Base-by-base conservation (phyloP, 2,329 filamentous ascomycete genomes). In the Thelonectria olida region DNA sequence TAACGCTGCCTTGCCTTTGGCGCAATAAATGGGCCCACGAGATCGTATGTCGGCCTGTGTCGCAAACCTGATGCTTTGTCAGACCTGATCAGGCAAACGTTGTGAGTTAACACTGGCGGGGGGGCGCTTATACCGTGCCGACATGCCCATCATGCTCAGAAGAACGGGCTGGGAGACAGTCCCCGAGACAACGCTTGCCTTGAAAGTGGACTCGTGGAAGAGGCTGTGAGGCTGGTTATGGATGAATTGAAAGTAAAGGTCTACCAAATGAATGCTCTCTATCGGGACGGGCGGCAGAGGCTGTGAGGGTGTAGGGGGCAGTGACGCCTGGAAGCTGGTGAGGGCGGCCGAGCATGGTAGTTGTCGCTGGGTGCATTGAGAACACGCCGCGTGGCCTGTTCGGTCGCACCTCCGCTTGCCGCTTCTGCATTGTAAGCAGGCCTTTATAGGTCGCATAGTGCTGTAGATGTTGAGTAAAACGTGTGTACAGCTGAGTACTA, bases 191-290 rank as follows among this genome's bases (percentile, higher is more conserved):
- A 65, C 68, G 10, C 62, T 66, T 3, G 19, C 41, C 15, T 66
- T 66, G 2, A 70, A 70, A 0, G 60, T 63, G 1, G 66, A 17
- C 5, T 65, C 62, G 9, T 70, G 68, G 9, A 70, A 70, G 5
- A 70, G 23, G 3, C 62, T 70, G 22, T 70, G 68, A n/a, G 68
- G 68, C 4, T 67, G 66, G 7, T 70, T 54, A 17, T 70, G 68
- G 0, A 70, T 67, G 13, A 63, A 70, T 0, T 36, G 49, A 49
- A 70, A 70, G 48, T 70, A 70, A 1, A 70, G 47, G 27, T 67
- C 58, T 1, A 70, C 65, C 10, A 70, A 34, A 7, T 67, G 49
- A 0, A 62, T 34, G 0, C 7, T 36, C 7, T 69, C 67, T 5
- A n/a, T 1, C 5, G 23, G 13, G 1, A n/a, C 1, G 1, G 34